These are phyloP conservation scores for Aspergillus felis DNA, from an alignment of 2,329 filamentous ascomycete genomes.

Conservation along the genomic window DNA sequence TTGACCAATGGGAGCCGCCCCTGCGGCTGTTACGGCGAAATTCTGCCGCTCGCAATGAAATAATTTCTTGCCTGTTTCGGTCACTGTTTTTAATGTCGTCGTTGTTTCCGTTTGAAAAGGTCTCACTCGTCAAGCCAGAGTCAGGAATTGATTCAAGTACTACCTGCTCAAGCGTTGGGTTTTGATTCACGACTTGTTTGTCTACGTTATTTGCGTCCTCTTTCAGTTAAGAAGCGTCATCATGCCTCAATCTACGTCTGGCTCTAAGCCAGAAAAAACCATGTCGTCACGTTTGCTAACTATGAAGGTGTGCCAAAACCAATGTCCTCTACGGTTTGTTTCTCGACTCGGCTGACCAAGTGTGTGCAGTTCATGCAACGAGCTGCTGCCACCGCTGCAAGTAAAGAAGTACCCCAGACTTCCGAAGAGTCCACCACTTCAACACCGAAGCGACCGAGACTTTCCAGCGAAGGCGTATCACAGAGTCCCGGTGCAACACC, in stretches of 20 bases:
- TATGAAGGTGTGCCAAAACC: constrained; percentile 63
- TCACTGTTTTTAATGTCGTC: constrained; percentile 7
- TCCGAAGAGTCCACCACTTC: constrained; percentile 40
- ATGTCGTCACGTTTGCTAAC: constrained; percentile 87
- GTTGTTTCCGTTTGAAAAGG: neutral
- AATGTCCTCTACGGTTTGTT: constrained; percentile 1
- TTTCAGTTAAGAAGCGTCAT: constrained; percentile 1
- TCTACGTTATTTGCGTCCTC: neutral
- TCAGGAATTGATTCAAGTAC: neutral
- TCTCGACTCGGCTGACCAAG: constrained; percentile 4
- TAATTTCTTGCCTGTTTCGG: constrained; percentile 13
- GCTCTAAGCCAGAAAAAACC: constrained; percentile 58
- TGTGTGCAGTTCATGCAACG: constrained; percentile 77
- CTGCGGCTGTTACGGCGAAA: constrained; percentile 9
- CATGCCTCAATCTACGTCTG: constrained; percentile 39
- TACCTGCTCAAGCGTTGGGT: neutral
- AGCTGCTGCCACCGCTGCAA: constrained; percentile 59
- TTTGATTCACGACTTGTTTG: neutral
- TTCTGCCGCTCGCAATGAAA: constrained; percentile 17
- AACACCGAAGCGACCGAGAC: constrained; percentile 34
- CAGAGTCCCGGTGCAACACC: constrained; percentile 19
- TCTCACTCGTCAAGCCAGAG: neutral
- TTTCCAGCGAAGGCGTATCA: constrained; percentile 22
- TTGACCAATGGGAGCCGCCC: constrained; percentile 22
- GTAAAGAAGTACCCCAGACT: constrained; percentile 41